A percentile compares a stretch with the other conserved stretches of the same genome.
Conservation (phyloP, 2,329 filamentous ascomycete genomes). For the Colletotrichum tamarilloi region DNA sequence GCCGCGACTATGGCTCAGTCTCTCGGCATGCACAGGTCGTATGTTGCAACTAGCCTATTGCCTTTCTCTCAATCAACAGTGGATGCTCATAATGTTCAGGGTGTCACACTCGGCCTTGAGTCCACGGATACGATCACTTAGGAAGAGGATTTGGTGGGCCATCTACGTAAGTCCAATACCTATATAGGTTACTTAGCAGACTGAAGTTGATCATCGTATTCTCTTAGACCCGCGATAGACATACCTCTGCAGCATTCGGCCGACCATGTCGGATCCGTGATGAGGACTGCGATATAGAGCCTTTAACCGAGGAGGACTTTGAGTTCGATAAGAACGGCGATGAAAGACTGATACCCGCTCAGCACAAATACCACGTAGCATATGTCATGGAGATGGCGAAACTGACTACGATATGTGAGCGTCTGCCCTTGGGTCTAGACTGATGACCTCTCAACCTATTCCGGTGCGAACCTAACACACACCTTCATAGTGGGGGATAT, state of each 20-base stretch:
- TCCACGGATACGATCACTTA: neutral
- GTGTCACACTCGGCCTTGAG: neutral
- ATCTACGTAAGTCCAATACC: conserved; percentile 10
- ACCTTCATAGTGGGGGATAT: neutral
- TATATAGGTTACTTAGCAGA: neutral
- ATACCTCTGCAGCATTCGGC: conserved; percentile 48
- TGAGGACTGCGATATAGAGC: conserved; percentile 51
- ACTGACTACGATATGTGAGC: conserved; percentile 43
- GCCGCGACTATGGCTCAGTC: conserved; percentile 27
- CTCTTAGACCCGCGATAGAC: conserved; percentile 43
- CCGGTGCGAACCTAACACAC: neutral
- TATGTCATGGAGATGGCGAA: conserved; percentile 52
- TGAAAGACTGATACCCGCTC: conserved; percentile 8
- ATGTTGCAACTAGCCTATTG: neutral
- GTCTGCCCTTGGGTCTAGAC: conserved; percentile 26
- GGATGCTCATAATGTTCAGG: neutral
- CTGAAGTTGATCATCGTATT: neutral
- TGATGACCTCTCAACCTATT: neutral
- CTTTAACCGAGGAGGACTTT: conserved; percentile 44
- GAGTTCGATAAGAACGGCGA: conserved; percentile 42
- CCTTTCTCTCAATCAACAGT: neutral
- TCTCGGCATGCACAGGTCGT: conserved; percentile 25
- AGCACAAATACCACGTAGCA: conserved; percentile 45
- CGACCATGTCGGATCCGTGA: conserved; percentile 50
- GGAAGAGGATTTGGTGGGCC: conserved; percentile 22